phyloP scores from a whole-genome alignment of 179 eudicot genomes.

The Silene vulgaris region DNA sequence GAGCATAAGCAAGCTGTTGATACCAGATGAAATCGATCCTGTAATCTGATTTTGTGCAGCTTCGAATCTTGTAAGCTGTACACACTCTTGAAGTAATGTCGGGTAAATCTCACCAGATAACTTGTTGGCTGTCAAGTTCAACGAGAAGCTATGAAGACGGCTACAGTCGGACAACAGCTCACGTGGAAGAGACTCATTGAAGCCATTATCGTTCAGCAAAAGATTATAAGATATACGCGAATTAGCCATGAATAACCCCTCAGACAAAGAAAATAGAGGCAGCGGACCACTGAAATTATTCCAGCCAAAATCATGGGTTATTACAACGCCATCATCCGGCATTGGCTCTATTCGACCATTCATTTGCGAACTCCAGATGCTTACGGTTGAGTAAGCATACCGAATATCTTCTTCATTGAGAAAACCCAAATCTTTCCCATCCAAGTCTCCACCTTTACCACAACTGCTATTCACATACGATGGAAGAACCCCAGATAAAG shows the following conservation, averaged over 20 bases:
- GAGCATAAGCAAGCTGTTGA: slow-evolving; percentile 38
- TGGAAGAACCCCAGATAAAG: slow-evolving; percentile 34
- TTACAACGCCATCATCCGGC: slow-evolving; percentile 18
- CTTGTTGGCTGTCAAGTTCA: slow-evolving; percentile 46
- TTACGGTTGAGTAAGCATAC: slow-evolving; percentile 29
- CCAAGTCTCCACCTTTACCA: slow-evolving; percentile 25
- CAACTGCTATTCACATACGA: slow-evolving; percentile 25
- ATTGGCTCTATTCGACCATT: slow-evolving; percentile 13
- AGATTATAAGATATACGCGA: slow-evolving; percentile 27
- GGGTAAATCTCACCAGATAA: slow-evolving; percentile 36
- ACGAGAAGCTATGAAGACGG: slow-evolving; percentile 31
- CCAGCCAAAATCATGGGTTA: slow-evolving; percentile 49
- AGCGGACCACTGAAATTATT: slow-evolving; percentile 39
- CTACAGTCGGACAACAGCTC: slow-evolving; percentile 36
- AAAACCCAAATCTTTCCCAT: slow-evolving; percentile 15
- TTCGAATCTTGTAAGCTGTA: slow-evolving; percentile 37
- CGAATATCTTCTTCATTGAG: slow-evolving; percentile 29
- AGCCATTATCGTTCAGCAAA: slow-evolving; percentile 38
- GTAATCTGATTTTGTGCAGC: slow-evolving; percentile 41
- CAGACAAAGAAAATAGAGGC: slow-evolving; percentile 34
- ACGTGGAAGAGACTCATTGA: slow-evolving; percentile 36
- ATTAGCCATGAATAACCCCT: slow-evolving; percentile 17
- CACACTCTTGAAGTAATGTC: slow-evolving; percentile 32
- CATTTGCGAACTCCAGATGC: slow-evolving; percentile 27
- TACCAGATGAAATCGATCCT: slow-evolving; percentile 36